Conservation (phyloP, 2,329 filamentous ascomycete species). For the Trichoderma simmonsii region DNA sequence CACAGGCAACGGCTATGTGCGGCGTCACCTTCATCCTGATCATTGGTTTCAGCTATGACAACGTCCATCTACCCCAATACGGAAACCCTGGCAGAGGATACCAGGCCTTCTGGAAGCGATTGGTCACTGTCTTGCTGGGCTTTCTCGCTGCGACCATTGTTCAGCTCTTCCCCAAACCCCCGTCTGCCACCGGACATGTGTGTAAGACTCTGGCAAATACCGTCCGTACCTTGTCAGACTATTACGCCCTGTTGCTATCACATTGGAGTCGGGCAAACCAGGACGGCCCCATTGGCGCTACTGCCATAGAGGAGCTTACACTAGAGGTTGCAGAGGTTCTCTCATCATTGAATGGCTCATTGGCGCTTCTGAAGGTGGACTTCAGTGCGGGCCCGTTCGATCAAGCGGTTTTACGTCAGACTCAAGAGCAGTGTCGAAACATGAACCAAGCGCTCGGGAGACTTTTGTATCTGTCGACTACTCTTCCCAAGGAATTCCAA, state of each 20-base stretch:
- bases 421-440: conserved; percentile 29
- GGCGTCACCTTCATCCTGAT: conserved; percentile 42
- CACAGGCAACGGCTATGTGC: conserved; percentile 32
- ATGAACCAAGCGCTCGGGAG: conserved; percentile 35
- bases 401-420: conserved; percentile 30
- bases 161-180: conserved; percentile 45
- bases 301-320: conserved; percentile 31
- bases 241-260: conserved; percentile 48
- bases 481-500: conserved; percentile 40
- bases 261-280: conserved; percentile 38
- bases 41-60: conserved; percentile 46
- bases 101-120: conserved; percentile 46
- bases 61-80: conserved; percentile 41
- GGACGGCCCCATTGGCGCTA: conserved; percentile 29
- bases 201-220: conserved; percentile 44
- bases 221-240: conserved; percentile 43
- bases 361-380: conserved; percentile 31
- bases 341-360: conserved; percentile 26
- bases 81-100: conserved; percentile 48
- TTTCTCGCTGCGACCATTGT: conserved; percentile 42
- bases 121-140: conserved; percentile 44
- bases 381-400: conserved; percentile 32
- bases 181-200: conserved; percentile 44
- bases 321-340: conserved; percentile 31
- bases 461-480: conserved; percentile 33